These are phyloP conservation scores for Puccinia horiana DNA, from an alignment of 1,284 basidiomycete species.

Conservation along the genomic window DNA sequence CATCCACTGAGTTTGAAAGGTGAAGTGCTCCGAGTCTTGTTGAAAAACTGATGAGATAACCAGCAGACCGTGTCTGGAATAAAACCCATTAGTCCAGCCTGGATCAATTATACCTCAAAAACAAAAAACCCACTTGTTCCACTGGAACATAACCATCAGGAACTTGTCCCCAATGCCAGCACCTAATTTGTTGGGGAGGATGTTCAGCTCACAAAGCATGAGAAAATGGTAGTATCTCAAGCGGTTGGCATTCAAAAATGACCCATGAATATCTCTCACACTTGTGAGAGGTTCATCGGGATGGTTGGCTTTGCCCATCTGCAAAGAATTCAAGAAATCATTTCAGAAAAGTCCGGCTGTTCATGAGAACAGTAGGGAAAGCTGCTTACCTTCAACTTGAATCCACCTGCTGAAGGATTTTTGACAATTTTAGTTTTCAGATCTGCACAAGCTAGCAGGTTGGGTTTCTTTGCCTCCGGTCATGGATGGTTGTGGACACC, in stretches of 20 bases:
- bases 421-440: not conserved
- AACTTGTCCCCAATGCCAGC: not conserved
- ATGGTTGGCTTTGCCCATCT: not conserved
- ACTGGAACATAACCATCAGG: too few relatives aligned
- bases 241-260: not conserved
- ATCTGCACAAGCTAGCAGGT: not conserved
- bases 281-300: not conserved
- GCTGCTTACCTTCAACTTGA: not conserved
- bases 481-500: not conserved
- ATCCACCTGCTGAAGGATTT: not conserved
- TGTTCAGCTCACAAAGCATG: not conserved
- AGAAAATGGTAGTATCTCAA: not conserved
- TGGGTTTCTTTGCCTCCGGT: not conserved
- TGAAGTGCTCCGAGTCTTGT: not conserved
- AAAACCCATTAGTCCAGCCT: not conserved
- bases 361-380: too few relatives aligned
- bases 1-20: too few relatives aligned
- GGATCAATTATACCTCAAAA: not conserved
- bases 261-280: not conserved
- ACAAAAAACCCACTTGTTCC: not conserved
- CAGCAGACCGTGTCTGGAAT: not conserved
- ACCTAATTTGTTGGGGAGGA: not conserved
- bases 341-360: not conserved
- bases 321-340: not conserved
- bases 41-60: not conserved